Evolutionary conservation across 495 filamentous ascomycete genomes (phyloP).

Genomic region (Podospora anserina): DNA sequence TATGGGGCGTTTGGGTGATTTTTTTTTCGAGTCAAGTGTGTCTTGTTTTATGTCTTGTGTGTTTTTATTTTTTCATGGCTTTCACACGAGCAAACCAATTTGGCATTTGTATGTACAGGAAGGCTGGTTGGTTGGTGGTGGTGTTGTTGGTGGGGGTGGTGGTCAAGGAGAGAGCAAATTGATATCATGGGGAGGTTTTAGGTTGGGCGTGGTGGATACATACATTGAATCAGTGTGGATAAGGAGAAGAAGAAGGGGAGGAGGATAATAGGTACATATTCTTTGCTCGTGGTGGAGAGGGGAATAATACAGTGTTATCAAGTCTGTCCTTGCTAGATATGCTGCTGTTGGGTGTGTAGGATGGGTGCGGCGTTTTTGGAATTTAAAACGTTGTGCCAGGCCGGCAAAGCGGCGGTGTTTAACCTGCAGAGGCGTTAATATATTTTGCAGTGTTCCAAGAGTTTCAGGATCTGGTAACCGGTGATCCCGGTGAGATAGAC

Average conservation of each 20-base stretch:
- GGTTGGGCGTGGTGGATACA: neutral
- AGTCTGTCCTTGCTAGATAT: neutral
- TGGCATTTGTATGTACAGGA: neutral
- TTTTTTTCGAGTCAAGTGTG: neutral
- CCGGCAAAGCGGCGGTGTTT: neutral
- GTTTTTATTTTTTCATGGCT: neutral
- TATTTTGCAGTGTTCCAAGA: neutral
- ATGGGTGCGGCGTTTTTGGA: neutral
- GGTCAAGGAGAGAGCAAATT: neutral
- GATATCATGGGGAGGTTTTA: neutral
- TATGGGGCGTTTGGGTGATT: conserved; percentile 1
- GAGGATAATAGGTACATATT: neutral
- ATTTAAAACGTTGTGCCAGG: neutral
- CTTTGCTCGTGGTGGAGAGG: neutral
- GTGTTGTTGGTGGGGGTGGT: neutral
- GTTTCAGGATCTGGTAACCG: neutral
- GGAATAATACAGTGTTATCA: neutral
- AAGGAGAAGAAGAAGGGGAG: neutral
- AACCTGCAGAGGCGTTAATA: neutral
- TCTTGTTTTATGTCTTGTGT: neutral
- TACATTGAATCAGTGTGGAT: neutral
- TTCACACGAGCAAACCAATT: neutral
- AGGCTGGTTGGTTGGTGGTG: neutral
- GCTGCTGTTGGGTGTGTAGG: neutral
- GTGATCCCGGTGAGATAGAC: neutral